A percentile compares a stretch with the other conserved stretches of the same genome.
Conservation (phyloP, 2,329 filamentous ascomycete species). For the Phialophora tarda region DNA sequence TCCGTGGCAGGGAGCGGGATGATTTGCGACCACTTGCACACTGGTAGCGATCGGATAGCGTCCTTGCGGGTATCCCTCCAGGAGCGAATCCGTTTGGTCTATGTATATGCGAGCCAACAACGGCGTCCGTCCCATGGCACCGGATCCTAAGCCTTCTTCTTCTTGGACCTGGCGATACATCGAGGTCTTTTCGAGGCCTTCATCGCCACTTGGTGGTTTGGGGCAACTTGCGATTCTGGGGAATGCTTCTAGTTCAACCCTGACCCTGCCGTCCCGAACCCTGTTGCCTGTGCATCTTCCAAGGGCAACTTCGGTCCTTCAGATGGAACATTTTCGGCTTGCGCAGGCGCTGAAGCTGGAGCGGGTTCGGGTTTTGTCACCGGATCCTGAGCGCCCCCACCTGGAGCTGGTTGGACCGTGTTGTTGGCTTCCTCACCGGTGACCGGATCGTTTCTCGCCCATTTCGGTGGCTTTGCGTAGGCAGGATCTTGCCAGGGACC, state of each 20-base stretch:
- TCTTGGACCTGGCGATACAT: background rate
- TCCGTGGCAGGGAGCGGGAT: background rate
- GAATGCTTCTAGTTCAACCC: background rate
- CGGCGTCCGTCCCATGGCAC: background rate
- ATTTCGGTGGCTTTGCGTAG: constrained; percentile 53
- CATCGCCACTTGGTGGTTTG: background rate
- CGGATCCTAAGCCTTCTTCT: background rate
- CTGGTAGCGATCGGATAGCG: background rate
- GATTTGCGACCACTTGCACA: background rate
- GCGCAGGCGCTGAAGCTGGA: constrained; percentile 21
- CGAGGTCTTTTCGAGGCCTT: background rate
- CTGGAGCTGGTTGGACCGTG: constrained; percentile 31
- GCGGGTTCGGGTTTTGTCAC: constrained; percentile 21
- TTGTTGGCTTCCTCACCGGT: constrained; percentile 33
- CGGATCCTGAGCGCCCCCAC: constrained; percentile 31
- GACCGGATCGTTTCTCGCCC: constrained; percentile 45
- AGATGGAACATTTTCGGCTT: constrained; percentile 29
- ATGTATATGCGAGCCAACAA: background rate
- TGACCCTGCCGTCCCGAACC: background rate
- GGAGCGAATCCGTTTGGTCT: background rate
- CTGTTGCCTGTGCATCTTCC: background rate
- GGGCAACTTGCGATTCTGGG: background rate
- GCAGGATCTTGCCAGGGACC: constrained; percentile 75
- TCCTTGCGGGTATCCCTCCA: background rate
- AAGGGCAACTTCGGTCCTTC: constrained; percentile 28